Conservation (phyloP, 768 basidiomycete genomes). For the Xanthoconium purpureum region DNA sequence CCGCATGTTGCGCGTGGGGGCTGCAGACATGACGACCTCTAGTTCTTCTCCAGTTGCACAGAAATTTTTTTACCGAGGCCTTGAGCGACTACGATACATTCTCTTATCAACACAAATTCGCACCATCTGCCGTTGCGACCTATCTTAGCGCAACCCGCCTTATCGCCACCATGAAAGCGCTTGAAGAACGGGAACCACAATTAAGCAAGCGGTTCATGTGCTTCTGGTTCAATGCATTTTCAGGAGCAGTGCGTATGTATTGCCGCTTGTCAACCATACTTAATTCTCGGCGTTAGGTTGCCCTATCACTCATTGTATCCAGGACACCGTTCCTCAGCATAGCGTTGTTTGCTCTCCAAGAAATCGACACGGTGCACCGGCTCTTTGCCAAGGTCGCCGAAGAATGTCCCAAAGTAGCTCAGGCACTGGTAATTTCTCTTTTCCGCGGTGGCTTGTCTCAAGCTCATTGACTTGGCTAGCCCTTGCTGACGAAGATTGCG, state of each 20-base stretch:
- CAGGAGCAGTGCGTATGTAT: constrained; percentile 54
- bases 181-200: constrained; percentile 58
- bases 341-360: constrained; percentile 56
- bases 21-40: constrained; percentile 8
- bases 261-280: background rate
- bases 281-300: constrained; percentile 41
- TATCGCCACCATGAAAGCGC: constrained; percentile 52
- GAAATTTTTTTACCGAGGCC: constrained; percentile 64
- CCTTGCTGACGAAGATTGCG: constrained; percentile 52
- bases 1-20: background rate
- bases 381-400: constrained; percentile 57
- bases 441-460: background rate
- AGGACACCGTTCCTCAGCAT: constrained; percentile 58
- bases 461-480: constrained; percentile 34
- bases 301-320: constrained; percentile 60
- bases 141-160: constrained; percentile 58
- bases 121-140: constrained; percentile 69
- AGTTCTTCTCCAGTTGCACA: constrained; percentile 68
- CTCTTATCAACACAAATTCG: constrained; percentile 57
- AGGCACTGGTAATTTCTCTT: constrained; percentile 48
- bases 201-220: constrained; percentile 63
- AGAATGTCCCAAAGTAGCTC: constrained; percentile 58
- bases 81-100: constrained; percentile 53
- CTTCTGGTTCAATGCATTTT: constrained; percentile 75
- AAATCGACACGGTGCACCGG: constrained; percentile 55